phyloP scores from a whole-genome alignment of 169 alveolate species.

The Miamiensis avidus region DNA sequence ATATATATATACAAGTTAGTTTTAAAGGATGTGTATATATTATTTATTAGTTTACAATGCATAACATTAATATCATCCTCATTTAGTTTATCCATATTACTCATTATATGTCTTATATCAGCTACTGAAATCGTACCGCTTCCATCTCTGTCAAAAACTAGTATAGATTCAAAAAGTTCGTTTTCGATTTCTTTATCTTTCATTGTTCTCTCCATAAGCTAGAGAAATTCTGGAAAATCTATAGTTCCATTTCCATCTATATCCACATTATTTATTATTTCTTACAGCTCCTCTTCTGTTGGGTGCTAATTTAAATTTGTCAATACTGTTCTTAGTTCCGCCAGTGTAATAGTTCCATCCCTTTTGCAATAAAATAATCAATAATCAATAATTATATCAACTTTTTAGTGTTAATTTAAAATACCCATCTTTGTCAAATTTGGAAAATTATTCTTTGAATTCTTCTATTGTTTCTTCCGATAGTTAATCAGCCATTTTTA shows the following conservation, averaged over 20 bases:
- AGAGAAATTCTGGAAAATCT: constrained; percentile 99
- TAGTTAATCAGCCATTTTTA: no score
- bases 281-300: constrained; percentile 85
- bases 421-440: no score
- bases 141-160: constrained; percentile 98
- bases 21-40: no score
- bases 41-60: no score
- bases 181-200: constrained; percentile 99
- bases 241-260: constrained; percentile 90
- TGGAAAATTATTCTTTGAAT: no score
- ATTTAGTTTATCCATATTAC: constrained; percentile 97
- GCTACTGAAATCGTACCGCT: constrained; percentile 97
- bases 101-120: constrained; percentile 99
- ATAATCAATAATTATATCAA: no score
- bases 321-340: constrained; percentile 91
- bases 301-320: constrained; percentile 82
- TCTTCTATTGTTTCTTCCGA: no score
- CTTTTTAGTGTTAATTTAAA: no score
- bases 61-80: constrained; percentile 99
- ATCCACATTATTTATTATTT: constrained; percentile 85
- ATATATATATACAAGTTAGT: no score
- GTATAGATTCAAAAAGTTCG: constrained; percentile 98
- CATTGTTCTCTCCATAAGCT: constrained; percentile 99
- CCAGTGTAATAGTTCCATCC: constrained; percentile 88
- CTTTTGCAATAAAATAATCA: no score